phyloP scores from a whole-genome alignment of 495 filamentous ascomycete genomes.

The Xylaria venustula region DNA sequence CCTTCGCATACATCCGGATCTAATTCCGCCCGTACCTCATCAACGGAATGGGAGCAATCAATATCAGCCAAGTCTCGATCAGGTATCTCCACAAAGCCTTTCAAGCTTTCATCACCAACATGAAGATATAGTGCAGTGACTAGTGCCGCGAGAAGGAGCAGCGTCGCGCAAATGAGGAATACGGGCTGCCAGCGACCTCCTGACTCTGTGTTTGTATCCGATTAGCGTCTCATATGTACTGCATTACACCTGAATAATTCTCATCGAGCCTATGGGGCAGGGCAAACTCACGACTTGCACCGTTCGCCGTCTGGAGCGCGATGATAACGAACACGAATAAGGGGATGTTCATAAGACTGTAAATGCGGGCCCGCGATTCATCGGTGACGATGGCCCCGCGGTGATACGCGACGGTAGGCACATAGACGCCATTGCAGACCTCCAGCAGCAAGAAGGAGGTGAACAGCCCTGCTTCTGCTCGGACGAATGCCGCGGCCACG shows the following conservation, averaged over 20 bases:
- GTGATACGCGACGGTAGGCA: slow-evolving; percentile 41
- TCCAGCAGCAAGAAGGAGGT: slow-evolving; percentile 43
- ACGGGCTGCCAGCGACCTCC: slow-evolving; percentile 19
- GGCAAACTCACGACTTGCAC: slow-evolving; percentile 27
- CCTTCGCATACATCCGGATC: neutral
- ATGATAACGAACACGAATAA: slow-evolving; percentile 48
- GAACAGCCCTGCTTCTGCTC: slow-evolving; percentile 32
- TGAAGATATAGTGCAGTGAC: slow-evolving; percentile 15
- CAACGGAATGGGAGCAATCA: neutral
- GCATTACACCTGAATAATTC: neutral
- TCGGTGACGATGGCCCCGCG: slow-evolving; percentile 44
- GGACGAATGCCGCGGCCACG: slow-evolving; percentile 30
- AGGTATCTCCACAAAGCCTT: slow-evolving; percentile 3
- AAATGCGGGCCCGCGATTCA: slow-evolving; percentile 37
- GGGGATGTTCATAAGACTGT: slow-evolving; percentile 47
- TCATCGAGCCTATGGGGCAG: no score
- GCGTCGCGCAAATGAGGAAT: slow-evolving; percentile 23
- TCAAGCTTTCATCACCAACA: neutral
- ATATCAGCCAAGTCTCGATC: neutral
- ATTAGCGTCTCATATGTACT: neutral
- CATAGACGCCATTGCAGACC: slow-evolving; percentile 47
- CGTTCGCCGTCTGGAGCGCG: slow-evolving; percentile 33
- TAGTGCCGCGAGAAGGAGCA: slow-evolving; percentile 22
- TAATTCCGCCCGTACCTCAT: neutral
- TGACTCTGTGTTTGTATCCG: neutral